These are phyloP conservation scores for Spizellomyces punctatus DNA, from an alignment of 192 early-diverging fungal genomes.

Conservation along the genomic window DNA sequence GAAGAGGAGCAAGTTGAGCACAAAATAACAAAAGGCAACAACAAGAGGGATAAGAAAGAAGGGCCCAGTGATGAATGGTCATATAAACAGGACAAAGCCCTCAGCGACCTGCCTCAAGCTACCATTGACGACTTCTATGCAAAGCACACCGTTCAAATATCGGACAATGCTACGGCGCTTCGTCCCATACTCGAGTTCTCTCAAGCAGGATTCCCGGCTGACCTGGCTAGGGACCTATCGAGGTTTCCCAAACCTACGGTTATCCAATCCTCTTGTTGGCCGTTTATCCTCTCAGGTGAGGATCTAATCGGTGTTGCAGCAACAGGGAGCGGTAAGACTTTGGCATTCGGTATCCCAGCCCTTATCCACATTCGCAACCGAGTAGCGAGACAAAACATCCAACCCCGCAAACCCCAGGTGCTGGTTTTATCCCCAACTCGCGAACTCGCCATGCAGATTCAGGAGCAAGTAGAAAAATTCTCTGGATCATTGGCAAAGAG, in stretches of 20 bases:
- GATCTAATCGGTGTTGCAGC: constrained; percentile 89
- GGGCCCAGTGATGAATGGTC: constrained; percentile 28
- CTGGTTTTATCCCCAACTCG: constrained; percentile 72
- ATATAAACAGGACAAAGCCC: constrained; percentile 27
- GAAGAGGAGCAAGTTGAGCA: constrained; percentile 30
- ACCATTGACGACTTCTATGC: constrained; percentile 40
- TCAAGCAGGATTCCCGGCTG: constrained; percentile 69
- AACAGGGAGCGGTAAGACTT: constrained; percentile 45
- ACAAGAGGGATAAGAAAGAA: constrained; percentile 24
- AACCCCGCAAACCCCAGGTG: constrained; percentile 37
- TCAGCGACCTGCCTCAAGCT: constrained; percentile 29
- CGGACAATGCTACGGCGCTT: constrained; percentile 29
- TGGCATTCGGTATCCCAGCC: constrained; percentile 75
- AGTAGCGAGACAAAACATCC: constrained; percentile 21
- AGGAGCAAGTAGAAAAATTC: constrained; percentile 63
- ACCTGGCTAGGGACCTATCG: constrained; percentile 64
- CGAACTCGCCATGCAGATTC: constrained; percentile 56
- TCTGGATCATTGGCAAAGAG: constrained; percentile 63
- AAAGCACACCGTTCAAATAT: constrained; percentile 44
- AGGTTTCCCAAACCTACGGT: constrained; percentile 85
- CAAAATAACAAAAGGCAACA: constrained; percentile 29
- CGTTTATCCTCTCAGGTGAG: constrained; percentile 74
- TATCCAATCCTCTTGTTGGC: constrained; percentile 95
- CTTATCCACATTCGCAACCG: constrained; percentile 67
- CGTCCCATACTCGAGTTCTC: constrained; percentile 75